Conservation (phyloP, 2,329 filamentous ascomycete genomes). For the Tolypocladium paradoxum region DNA sequence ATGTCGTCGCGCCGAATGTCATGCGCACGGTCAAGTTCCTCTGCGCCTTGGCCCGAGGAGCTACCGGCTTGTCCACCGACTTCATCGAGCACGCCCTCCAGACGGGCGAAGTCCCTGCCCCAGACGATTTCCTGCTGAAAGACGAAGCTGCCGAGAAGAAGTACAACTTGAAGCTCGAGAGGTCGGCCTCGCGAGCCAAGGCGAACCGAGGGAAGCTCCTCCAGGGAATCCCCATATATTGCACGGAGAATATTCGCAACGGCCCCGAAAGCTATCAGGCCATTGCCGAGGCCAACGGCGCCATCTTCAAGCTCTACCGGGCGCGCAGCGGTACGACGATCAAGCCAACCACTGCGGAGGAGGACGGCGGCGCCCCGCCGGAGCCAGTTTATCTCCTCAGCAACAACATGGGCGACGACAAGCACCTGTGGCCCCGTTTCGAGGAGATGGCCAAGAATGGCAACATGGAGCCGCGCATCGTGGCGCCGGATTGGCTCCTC, state of each 20-base stretch:
- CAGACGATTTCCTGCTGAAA: slow-evolving; percentile 55
- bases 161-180: slow-evolving; percentile 57
- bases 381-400: slow-evolving; percentile 79
- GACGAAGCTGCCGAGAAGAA: slow-evolving; percentile 65
- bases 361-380: slow-evolving; percentile 47
- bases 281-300: slow-evolving; percentile 84
- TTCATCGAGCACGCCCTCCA: slow-evolving; percentile 74
- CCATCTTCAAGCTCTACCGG: slow-evolving; percentile 66
- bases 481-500: slow-evolving; percentile 80
- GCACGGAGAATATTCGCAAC: slow-evolving; percentile 67
- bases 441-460: slow-evolving; percentile 65
- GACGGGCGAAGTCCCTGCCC: slow-evolving; percentile 51
- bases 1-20: slow-evolving; percentile 77
- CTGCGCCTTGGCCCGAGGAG: slow-evolving; percentile 71
- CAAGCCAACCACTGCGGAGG: slow-evolving; percentile 52
- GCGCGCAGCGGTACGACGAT: slow-evolving; percentile 61
- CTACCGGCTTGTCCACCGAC: slow-evolving; percentile 61
- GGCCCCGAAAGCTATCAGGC: slow-evolving; percentile 75
- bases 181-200: slow-evolving; percentile 59
- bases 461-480: slow-evolving; percentile 70
- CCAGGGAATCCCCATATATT: slow-evolving; percentile 69
- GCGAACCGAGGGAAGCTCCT: slow-evolving; percentile 69
- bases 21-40: slow-evolving; percentile 92
- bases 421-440: slow-evolving; percentile 70
- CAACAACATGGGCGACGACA: slow-evolving; percentile 55